Evolutionary conservation across 176 grass and related monocot genomes (phyloP).

Genomic region (Thinopyrum elongatum): DNA sequence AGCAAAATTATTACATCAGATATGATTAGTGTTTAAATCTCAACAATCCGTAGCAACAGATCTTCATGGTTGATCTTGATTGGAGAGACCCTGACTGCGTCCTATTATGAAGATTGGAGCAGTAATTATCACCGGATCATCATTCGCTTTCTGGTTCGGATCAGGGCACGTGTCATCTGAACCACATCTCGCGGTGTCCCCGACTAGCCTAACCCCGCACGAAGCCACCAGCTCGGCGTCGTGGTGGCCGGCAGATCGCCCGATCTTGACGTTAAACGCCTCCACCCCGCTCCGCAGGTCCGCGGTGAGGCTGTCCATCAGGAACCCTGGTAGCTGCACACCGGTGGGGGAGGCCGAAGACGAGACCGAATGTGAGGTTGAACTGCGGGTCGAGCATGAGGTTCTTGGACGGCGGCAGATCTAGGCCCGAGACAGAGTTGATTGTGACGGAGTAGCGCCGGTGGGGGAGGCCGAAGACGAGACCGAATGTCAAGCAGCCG

Average conservation of each 20-base stretch:
- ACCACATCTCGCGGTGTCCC: not conserved
- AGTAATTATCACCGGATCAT: too few relatives aligned
- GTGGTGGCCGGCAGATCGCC: not conserved
- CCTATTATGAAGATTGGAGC: too few relatives aligned
- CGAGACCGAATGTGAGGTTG: too few relatives aligned
- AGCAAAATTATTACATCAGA: too few relatives aligned
- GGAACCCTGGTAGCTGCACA: not conserved
- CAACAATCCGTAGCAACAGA: too few relatives aligned
- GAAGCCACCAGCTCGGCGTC: not conserved
- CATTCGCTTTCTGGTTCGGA: too few relatives aligned
- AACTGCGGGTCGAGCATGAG: too few relatives aligned
- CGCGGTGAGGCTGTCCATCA: not conserved
- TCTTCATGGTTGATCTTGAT: too few relatives aligned
- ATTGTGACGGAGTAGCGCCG: not conserved
- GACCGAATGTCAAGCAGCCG: not conserved
- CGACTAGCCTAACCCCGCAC: not conserved
- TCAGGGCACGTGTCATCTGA: too few relatives aligned
- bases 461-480: not conserved
- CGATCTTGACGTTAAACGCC: not conserved
- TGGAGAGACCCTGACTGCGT: too few relatives aligned
- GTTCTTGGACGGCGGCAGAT: not conserved
- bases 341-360: too few relatives aligned
- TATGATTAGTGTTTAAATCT: too few relatives aligned
- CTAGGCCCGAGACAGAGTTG: not conserved
- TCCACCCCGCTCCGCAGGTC: not conserved